Evolutionary conservation across 2,329 filamentous ascomycete species (phyloP).

Genomic region (Diaporthe ilicicola): DNA sequence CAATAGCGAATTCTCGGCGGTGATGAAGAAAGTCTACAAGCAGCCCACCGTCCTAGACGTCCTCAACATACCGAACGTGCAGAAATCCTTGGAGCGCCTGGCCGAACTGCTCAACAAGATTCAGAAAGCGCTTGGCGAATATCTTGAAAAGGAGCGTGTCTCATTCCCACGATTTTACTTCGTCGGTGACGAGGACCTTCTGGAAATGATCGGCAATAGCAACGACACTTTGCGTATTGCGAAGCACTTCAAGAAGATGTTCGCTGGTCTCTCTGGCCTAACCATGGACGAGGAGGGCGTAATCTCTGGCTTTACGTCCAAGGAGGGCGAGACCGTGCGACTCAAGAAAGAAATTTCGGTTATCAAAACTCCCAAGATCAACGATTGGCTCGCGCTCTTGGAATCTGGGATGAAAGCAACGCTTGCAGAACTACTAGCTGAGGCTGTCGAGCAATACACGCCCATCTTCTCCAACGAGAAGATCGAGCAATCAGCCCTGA

Average conservation of each 20-base stretch:
- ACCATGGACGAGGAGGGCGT: constrained; percentile 89
- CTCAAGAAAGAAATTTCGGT: constrained; percentile 93
- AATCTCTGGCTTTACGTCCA: constrained; percentile 93
- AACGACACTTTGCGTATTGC: constrained; percentile 96
- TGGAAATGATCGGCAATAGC: constrained; percentile 99
- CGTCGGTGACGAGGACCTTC: constrained; percentile 95
- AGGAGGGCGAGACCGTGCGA: constrained; percentile 88
- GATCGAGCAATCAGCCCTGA: constrained; percentile 76
- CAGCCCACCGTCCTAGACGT: constrained; percentile 96
- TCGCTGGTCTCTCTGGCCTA: constrained; percentile 91
- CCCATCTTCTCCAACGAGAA: constrained; percentile 77
- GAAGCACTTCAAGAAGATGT: constrained; percentile 99
- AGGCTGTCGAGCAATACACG: constrained; percentile 84
- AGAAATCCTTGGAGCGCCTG: constrained; percentile 93
- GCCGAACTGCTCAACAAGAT: constrained; percentile 99
- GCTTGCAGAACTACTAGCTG: constrained; percentile 86
- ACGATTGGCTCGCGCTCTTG: constrained; percentile 96
- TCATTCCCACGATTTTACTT: constrained; percentile 99
- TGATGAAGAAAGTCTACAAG: constrained; percentile 99
- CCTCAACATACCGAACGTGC: constrained; percentile 92
- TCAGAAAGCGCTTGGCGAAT: constrained; percentile 97
- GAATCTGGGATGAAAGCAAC: constrained; percentile 95
- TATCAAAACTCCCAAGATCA: constrained; percentile 93
- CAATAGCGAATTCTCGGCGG: constrained; percentile 97
- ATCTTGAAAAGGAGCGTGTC: constrained; percentile 95